Evolutionary conservation across 1,284 basidiomycete species (phyloP).

Genomic region (Flammula alnicola): DNA sequence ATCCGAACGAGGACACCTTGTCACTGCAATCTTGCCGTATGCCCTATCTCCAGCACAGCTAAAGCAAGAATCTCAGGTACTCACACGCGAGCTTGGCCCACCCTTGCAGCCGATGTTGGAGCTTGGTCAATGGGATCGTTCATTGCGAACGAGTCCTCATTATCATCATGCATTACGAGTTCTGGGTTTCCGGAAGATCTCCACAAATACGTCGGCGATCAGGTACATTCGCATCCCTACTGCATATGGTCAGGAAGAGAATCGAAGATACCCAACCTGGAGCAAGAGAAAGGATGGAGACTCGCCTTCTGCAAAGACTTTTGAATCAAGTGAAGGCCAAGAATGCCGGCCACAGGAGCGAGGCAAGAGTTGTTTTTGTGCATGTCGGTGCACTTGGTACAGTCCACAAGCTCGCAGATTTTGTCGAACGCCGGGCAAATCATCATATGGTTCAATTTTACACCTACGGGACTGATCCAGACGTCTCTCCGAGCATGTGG

Average conservation of each 20-base stretch:
- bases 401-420: slow-evolving; percentile 49
- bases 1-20: slow-evolving; percentile 31
- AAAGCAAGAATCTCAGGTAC: slow-evolving; percentile 21
- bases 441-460: slow-evolving; percentile 57
- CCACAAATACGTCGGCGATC: slow-evolving; percentile 43
- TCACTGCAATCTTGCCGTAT: slow-evolving; percentile 56
- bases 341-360: slow-evolving; percentile 39
- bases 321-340: slow-evolving; percentile 40
- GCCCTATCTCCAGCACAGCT: slow-evolving; percentile 34
- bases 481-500: slow-evolving; percentile 54
- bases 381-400: slow-evolving; percentile 60
- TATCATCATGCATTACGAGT: slow-evolving; percentile 49
- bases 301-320: slow-evolving; percentile 46
- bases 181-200: slow-evolving; percentile 48
- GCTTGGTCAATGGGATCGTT: slow-evolving; percentile 18
- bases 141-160: slow-evolving; percentile 28
- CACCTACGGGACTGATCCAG: slow-evolving; percentile 66
- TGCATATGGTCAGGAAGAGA: slow-evolving; percentile 36
- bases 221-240: slow-evolving; percentile 31
- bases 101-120: slow-evolving; percentile 10
- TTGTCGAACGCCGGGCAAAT: slow-evolving; percentile 50
- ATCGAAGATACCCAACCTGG: neutral
- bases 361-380: slow-evolving; percentile 59
- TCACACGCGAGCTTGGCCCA: slow-evolving; percentile 16
- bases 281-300: slow-evolving; percentile 42